phyloP scores from a whole-genome alignment of 495 filamentous ascomycete species.

The Saxophila tyrrhenica region DNA sequence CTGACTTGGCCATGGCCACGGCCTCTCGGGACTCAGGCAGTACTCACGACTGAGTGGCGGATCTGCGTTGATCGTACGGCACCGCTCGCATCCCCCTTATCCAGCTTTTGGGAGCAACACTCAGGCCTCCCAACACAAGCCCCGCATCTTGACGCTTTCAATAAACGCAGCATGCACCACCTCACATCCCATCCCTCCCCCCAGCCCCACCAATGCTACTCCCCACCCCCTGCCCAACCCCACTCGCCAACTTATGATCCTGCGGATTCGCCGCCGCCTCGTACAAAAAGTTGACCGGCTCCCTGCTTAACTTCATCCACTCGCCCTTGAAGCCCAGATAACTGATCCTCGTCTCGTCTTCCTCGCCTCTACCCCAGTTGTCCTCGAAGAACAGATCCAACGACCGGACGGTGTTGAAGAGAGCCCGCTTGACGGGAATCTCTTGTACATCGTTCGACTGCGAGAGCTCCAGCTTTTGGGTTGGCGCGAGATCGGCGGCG shows the following conservation, averaged over 20 bases:
- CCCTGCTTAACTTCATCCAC: slow-evolving; percentile 72
- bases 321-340: slow-evolving; percentile 92
- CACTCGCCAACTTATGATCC: slow-evolving; percentile 52
- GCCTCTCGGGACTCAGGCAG: too few relatives aligned
- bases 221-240: slow-evolving; percentile 35
- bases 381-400: slow-evolving; percentile 76
- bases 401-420: slow-evolving; percentile 71
- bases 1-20: too few relatives aligned
- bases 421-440: slow-evolving; percentile 66
- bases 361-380: slow-evolving; percentile 49
- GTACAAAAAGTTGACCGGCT: slow-evolving; percentile 77
- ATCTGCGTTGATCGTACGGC: too few relatives aligned
- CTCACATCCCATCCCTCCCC: slow-evolving; percentile 15
- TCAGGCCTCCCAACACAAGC: too few relatives aligned
- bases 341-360: slow-evolving; percentile 63
- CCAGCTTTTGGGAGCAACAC: too few relatives aligned
- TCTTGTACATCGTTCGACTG: slow-evolving; percentile 78
- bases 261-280: slow-evolving; percentile 85
- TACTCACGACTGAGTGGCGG: too few relatives aligned
- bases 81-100: too few relatives aligned
- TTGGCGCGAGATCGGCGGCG: slow-evolving; percentile 56
- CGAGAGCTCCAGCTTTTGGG: slow-evolving; percentile 66
- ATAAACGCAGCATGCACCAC: too few relatives aligned
- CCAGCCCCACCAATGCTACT: slow-evolving; percentile 33
- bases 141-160: too few relatives aligned